Evolutionary conservation across 208 protist genomes (phyloP).

Genomic region (Leishmania arabica): DNA sequence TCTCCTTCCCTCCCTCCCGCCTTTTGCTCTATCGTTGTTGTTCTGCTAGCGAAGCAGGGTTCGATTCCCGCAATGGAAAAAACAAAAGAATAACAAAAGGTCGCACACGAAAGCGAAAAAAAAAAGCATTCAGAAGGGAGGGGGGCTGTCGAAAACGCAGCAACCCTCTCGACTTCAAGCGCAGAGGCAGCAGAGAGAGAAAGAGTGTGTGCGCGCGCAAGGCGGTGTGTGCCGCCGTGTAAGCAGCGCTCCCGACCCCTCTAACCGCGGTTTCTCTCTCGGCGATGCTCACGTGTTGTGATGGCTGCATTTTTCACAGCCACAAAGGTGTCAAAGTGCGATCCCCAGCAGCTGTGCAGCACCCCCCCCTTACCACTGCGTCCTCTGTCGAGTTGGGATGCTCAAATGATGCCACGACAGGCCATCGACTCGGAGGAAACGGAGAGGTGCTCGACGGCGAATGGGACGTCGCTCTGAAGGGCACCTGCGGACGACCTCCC

Average conservation of each 20-base stretch:
- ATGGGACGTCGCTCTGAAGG: background rate
- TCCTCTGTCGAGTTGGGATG: background rate
- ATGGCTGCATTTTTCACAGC: background rate
- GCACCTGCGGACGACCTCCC: background rate
- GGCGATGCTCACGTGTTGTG: background rate
- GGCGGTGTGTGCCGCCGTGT: background rate
- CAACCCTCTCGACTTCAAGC: background rate
- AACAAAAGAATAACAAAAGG: too few species aligned
- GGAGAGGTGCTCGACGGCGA: background rate
- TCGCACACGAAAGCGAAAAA: background rate
- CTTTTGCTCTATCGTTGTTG: background rate
- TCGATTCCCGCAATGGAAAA: background rate
- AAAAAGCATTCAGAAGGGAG: background rate
- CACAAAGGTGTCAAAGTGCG: background rate
- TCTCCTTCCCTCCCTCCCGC: too few species aligned
- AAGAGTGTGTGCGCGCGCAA: background rate
- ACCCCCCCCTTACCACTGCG: background rate
- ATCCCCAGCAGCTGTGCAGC: background rate
- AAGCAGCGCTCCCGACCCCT: background rate
- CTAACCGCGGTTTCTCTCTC: background rate
- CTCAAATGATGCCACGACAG: background rate
- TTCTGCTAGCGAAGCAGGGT: background rate
- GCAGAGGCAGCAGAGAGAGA: background rate
- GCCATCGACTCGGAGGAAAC: background rate
- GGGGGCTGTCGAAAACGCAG: background rate